Percentiles rank a stretch among this genome's conserved stretches.
Evolutionary conservation across 75 land plant genomes (phyloP).

Genomic region (Picea sitchensis): DNA sequence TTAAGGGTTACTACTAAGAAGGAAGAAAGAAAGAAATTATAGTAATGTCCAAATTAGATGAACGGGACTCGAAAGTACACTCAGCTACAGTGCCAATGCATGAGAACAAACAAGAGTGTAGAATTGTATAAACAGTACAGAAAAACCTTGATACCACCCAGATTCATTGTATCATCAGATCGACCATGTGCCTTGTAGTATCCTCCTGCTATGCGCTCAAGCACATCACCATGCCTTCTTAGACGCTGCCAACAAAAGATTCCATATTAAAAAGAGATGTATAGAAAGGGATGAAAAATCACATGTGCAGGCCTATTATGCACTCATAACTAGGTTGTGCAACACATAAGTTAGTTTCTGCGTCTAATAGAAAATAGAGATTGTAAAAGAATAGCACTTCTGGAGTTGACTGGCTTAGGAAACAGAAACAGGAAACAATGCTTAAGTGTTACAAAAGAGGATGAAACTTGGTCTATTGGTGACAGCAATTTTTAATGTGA

Average conservation of each 20-base stretch:
- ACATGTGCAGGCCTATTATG: neutral
- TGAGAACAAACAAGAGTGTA: too few relatives aligned
- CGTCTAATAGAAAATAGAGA: neutral
- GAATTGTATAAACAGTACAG: too few relatives aligned
- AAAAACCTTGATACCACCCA: constrained; percentile 88
- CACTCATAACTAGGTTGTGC: neutral
- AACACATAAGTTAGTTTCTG: neutral
- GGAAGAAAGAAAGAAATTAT: too few relatives aligned
- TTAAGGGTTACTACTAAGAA: too few relatives aligned
- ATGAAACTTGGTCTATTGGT: too few relatives aligned
- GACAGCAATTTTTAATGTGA: neutral
- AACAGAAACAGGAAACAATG: neutral
- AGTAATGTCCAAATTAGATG: too few relatives aligned
- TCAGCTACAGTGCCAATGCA: too few relatives aligned
- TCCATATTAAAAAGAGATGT: neutral
- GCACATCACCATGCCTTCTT: constrained; percentile 87
- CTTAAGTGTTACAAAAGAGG: neutral
- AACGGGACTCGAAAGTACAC: too few relatives aligned
- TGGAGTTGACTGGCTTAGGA: neutral
- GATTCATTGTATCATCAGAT: constrained; percentile 96
- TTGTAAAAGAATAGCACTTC: neutral
- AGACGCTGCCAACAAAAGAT: constrained; percentile 36
- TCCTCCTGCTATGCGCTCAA: constrained; percentile 67
- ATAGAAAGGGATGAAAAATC: neutral
- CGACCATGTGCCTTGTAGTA: constrained; percentile 76